Base-by-base conservation (phyloP, 352 stramenopile species). In the Paralagenidium karlingii region DNA sequence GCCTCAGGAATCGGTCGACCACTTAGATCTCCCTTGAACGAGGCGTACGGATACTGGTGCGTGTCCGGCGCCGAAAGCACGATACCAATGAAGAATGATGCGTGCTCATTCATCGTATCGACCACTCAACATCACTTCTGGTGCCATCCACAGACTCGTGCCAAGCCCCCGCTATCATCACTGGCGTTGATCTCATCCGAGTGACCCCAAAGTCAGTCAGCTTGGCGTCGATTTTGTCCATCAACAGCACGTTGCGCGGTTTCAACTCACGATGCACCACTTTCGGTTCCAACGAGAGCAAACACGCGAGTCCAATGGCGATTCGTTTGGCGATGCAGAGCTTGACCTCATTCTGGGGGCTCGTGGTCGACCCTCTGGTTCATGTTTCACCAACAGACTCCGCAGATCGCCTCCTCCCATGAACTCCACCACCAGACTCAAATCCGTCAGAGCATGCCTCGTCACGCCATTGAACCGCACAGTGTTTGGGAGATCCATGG, bases 221-320 rank as follows among this genome's bases (percentile, higher is more conserved):
- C 34, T 49, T 49, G 18, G 43, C 43, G 3, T 34, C 33, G 26
- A 15, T 13, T 13, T 18, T 29, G 2, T n/a, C 11, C 19, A 16
- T 24, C 5, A 49, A 34, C 25, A 49, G 30, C 11, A 49, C 33
- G 19, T 49, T 34, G 31, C 24, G 28, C 8, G 34, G 20, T 10
- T 42, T 44, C 5, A 49, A 22, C 24, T 49, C 43, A 9, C 43
- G 43, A 16, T 49, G 43, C 27, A 46, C n/a, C n/a, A n/a, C n/a
- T n/a, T n/a, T n/a, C n/a, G n/a, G n/a, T n/a, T n/a, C n/a, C n/a
- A n/a, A n/a, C n/a, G n/a, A n/a, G n/a, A 43, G 42, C 42, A 48
- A 18, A 22, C 33, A 48, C 24, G 32, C 42, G 3, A 48, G 19
- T 2, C 26, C 42, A 11, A 43, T 24, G 5, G 28, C 12, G 13